A percentile compares a stretch with the other conserved stretches of the same genome.
Conservation (phyloP, 179 eudicot species). For the Carnegiea gigantea region DNA sequence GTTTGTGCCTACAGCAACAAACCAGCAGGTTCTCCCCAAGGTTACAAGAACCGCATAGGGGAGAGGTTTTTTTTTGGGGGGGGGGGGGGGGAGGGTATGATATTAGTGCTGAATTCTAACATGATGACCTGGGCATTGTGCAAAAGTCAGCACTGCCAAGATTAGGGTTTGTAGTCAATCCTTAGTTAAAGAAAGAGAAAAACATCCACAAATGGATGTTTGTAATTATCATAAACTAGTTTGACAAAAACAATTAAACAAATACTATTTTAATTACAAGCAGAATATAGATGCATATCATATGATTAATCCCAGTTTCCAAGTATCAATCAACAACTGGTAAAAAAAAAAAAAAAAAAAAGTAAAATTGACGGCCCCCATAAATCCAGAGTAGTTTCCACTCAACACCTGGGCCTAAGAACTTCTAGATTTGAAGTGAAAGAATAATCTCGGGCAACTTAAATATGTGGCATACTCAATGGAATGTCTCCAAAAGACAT, state of each 20-base stretch:
- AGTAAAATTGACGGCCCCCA: too few relatives aligned
- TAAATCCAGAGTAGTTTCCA: conserved; percentile 1
- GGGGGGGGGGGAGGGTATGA: too few relatives aligned
- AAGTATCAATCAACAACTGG: not conserved
- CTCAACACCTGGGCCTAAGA: conserved; percentile 14
- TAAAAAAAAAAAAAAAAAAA: too few relatives aligned
- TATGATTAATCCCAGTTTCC: not conserved
- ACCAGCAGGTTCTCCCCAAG: too few relatives aligned
- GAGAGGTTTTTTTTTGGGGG: too few relatives aligned
- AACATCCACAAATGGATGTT: not conserved
- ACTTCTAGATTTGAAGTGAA: conserved; percentile 30
- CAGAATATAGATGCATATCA: not conserved
- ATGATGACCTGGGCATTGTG: not conserved
- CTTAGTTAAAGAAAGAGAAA: not conserved
- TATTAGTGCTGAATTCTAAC: not conserved
- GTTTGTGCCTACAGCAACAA: not conserved
- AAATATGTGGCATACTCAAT: conserved; percentile 74
- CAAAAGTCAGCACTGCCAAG: not conserved
- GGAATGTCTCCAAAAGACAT: conserved; percentile 96
- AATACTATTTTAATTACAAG: too few relatives aligned
- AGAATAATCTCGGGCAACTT: conserved; percentile 38
- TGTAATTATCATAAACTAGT: not conserved
- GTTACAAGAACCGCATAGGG: too few relatives aligned
- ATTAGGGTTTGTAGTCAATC: not conserved
- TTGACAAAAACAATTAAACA: too few relatives aligned